These are phyloP conservation scores for Hypomontagnella submonticulosa DNA, from an alignment of 495 filamentous ascomycete genomes.

Conservation along the genomic window DNA sequence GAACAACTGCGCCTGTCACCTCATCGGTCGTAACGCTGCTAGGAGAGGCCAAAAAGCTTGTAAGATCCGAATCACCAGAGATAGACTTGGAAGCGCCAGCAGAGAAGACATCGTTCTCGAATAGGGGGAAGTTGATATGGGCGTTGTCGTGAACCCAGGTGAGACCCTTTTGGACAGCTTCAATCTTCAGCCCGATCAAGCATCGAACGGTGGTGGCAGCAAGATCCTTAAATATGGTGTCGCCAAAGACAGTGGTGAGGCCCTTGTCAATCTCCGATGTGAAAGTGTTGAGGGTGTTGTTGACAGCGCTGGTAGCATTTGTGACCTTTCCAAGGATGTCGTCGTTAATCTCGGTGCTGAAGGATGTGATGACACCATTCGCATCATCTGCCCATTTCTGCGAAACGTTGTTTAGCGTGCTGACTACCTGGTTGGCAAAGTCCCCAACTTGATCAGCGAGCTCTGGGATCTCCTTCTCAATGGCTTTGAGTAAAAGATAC, in stretches of 20 bases:
- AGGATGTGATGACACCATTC: slow-evolving; percentile 75
- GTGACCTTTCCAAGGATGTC: slow-evolving; percentile 91
- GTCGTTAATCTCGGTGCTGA: slow-evolving; percentile 79
- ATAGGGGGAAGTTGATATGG: slow-evolving; percentile 79
- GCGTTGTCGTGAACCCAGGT: slow-evolving; percentile 91
- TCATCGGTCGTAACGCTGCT: slow-evolving; percentile 76
- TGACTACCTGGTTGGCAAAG: slow-evolving; percentile 84
- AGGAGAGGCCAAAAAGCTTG: slow-evolving; percentile 80
- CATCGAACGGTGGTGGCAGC: slow-evolving; percentile 80
- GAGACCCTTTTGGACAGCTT: slow-evolving; percentile 80
- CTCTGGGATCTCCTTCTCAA: slow-evolving; percentile 80
- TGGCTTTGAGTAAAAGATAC: slow-evolving; percentile 75
- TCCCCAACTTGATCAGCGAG: slow-evolving; percentile 80
- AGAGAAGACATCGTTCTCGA: slow-evolving; percentile 85
- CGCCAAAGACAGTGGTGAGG: slow-evolving; percentile 81
- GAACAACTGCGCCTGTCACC: slow-evolving; percentile 77
- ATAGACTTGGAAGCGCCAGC: slow-evolving; percentile 76
- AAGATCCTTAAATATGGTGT: slow-evolving; percentile 78
- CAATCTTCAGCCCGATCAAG: slow-evolving; percentile 78
- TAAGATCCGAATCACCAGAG: slow-evolving; percentile 63
- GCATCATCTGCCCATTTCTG: slow-evolving; percentile 78
- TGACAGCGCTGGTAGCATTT: slow-evolving; percentile 80
- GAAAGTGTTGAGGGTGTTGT: slow-evolving; percentile 85
- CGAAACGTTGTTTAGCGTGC: slow-evolving; percentile 75
- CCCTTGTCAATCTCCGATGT: slow-evolving; percentile 75